A percentile compares a stretch with the other conserved stretches of the same genome.
phyloP scores from a whole-genome alignment of 2,329 filamentous ascomycete genomes.

The Talaromyces funiculosus region DNA sequence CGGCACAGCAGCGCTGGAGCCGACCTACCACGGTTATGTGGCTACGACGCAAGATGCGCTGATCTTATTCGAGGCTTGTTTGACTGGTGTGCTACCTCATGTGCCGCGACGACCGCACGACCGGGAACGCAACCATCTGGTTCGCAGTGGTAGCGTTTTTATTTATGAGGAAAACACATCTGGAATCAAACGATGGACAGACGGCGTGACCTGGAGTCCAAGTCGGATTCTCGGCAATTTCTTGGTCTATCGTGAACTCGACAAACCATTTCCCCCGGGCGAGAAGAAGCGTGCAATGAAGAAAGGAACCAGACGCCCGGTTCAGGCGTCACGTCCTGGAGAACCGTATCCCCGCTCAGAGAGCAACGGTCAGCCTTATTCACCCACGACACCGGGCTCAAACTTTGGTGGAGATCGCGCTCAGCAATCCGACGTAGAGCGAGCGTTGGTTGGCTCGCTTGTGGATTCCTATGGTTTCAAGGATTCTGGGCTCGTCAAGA shows the following conservation, averaged over 20 bases:
- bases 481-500: slow-evolving; percentile 75
- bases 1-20: slow-evolving; percentile 48
- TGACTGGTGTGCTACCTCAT: slow-evolving; percentile 65
- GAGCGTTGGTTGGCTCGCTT: slow-evolving; percentile 69
- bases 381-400: slow-evolving; percentile 31
- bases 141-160: slow-evolving; percentile 79
- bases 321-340: slow-evolving; percentile 42
- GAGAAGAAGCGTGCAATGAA: slow-evolving; percentile 82
- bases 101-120: slow-evolving; percentile 82
- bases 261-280: slow-evolving; percentile 69
- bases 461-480: slow-evolving; percentile 91
- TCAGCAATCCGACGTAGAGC: slow-evolving; percentile 44
- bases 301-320: slow-evolving; percentile 51
- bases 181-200: slow-evolving; percentile 91
- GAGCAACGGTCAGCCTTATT: slow-evolving; percentile 35
- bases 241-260: slow-evolving; percentile 76
- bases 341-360: slow-evolving; percentile 48
- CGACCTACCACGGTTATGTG: slow-evolving; percentile 64
- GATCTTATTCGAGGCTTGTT: slow-evolving; percentile 71
- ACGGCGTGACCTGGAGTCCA: slow-evolving; percentile 85
- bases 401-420: slow-evolving; percentile 34
- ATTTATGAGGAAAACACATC: slow-evolving; percentile 89
- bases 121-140: slow-evolving; percentile 68
- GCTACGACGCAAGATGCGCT: slow-evolving; percentile 69
- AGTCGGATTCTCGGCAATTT: slow-evolving; percentile 81